Evolutionary conservation across 2,329 filamentous ascomycete genomes (phyloP), one percentile per base, ranked within the genome.

Genomic region (Ceratocystis papillata): DNA sequence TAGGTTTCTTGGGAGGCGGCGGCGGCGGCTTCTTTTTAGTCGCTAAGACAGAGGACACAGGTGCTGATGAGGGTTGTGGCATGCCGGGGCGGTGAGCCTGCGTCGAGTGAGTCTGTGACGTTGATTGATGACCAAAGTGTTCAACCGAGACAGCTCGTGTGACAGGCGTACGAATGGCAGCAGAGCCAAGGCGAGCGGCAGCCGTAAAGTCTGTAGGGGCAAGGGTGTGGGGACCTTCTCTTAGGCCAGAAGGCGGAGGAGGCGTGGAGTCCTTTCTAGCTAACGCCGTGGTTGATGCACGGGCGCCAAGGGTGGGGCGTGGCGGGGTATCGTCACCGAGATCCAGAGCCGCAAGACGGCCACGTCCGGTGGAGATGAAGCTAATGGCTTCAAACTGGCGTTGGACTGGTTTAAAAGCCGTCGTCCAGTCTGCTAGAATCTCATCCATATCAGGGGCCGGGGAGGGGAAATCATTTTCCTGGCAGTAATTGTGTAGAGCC

Each of bases 381-480:
- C 76, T 77, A 67, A 92, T 80, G 2, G 78, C 78, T 75, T 94
- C 89, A 53, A 87, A 75, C 70, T 91, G 82, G 67, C 81, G 78
- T 69, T 87, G 86, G 62, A 85, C 76, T 0, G 86, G 82, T 41
- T 81, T 80, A 72, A 87, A 89, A 67, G 80, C 79, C 1, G 76
- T 75, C 63, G 87, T 81, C 85, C 87, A 94, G 55, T 79, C 75
- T 4, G 82, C 78, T 67, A 91, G 79, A 5, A 94, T 84, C 63
- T 88, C 82, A 30, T 87, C 83, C 78, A 91, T 87, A 17, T 86
- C 81, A 2, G 88, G 87, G 10, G 89, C 80, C 1, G 88, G 87
- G 59, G 86, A 87, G 0, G 87, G 87, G 71, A 91, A 87, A 4
- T 82, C 79, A 70, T 85, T 79, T 37, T 87, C 82, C 70, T 85